Conservation (phyloP, 2,329 filamentous ascomycete genomes). For the Calonectria pauciramosa region DNA sequence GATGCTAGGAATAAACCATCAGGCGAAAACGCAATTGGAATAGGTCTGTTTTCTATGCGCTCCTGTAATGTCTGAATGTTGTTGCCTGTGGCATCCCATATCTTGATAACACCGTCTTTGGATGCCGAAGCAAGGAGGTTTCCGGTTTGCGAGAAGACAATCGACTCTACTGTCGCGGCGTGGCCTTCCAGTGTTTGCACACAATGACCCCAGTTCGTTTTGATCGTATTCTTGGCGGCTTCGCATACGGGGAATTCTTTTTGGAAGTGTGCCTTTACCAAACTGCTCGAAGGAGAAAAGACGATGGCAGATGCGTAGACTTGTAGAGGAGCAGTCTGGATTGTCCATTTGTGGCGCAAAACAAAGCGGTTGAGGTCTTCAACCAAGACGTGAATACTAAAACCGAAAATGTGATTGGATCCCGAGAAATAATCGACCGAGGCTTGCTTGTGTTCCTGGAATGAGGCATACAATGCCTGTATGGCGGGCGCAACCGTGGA, state of each 20-base stretch:
- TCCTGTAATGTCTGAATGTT: neutral
- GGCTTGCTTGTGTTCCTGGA: neutral
- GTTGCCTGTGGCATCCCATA: neutral
- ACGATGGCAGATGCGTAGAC: constrained; percentile 25
- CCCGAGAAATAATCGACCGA: neutral
- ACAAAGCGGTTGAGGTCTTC: constrained; percentile 12
- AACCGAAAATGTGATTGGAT: neutral
- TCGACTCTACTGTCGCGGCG: neutral
- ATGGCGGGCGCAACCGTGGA: neutral
- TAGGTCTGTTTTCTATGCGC: too few species aligned
- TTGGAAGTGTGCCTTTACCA: neutral
- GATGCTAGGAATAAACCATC: neutral
- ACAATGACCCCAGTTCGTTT: neutral
- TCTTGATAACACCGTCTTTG: neutral
- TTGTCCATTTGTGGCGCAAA: fast-evolving
- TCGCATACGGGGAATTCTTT: constrained; percentile 4
- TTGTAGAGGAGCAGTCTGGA: constrained; percentile 13
- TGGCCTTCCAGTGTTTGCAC: neutral
- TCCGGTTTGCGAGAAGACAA: neutral
- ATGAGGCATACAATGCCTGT: neutral
- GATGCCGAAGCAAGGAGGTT: neutral
- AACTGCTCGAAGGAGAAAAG: constrained; percentile 14
- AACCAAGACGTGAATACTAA: neutral
- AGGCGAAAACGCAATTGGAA: neutral
- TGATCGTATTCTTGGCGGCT: neutral